A percentile compares a stretch with the other conserved stretches of the same genome.
Evolutionary conservation across 495 filamentous ascomycete genomes (phyloP).

Genomic region (Hyaloscypha bicolor): DNA sequence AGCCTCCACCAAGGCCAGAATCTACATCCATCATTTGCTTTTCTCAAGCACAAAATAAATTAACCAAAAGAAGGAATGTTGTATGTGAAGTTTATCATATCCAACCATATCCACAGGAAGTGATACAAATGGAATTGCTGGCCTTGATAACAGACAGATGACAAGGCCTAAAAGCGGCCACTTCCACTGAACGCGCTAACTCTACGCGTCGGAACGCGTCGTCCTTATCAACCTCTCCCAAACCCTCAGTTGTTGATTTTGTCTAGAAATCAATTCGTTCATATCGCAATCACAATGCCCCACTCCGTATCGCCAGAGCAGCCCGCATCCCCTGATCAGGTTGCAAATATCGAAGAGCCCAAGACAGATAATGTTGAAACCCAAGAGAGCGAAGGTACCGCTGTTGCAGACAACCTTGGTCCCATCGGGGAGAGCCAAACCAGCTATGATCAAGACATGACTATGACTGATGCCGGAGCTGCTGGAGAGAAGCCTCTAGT

Average conservation of each 20-base stretch:
- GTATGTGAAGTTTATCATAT: no score
- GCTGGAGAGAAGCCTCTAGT: constrained; percentile 33
- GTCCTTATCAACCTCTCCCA: neutral
- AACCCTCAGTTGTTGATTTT: neutral
- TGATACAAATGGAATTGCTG: no score
- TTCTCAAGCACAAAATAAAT: no score
- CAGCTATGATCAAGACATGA: constrained; percentile 33
- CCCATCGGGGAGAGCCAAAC: constrained; percentile 22
- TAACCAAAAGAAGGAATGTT: no score
- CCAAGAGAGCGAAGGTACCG: constrained; percentile 22
- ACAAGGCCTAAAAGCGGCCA: neutral
- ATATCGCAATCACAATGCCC: constrained; percentile 44
- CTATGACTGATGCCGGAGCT: constrained; percentile 38
- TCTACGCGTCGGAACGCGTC: constrained; percentile 7
- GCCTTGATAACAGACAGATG: neutral
- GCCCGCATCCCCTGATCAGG: constrained; percentile 28
- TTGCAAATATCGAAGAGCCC: constrained; percentile 31
- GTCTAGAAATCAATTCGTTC: neutral
- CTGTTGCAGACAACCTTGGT: neutral
- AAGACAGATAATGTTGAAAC: constrained; percentile 29
- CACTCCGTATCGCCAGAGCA: constrained; percentile 50
- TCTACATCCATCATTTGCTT: no score
- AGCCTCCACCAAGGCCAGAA: no score
- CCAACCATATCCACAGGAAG: no score
- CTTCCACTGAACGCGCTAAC: neutral